These are phyloP conservation scores for Solanum peruvianum DNA, from an alignment of 257 asterid species.

Conservation along the genomic window DNA sequence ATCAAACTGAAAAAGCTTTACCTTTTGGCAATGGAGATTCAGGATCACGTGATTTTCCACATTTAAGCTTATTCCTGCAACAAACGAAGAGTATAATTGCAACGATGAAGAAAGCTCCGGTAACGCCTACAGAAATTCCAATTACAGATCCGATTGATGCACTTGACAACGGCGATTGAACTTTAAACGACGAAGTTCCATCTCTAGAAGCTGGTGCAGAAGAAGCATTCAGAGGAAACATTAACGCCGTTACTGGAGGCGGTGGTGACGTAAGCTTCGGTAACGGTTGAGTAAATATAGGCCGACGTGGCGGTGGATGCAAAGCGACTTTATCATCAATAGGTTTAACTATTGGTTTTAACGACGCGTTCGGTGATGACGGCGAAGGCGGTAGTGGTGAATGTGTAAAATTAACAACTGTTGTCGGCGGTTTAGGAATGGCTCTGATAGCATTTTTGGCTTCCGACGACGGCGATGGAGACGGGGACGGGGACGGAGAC, in stretches of 20 bases:
- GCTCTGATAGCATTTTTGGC: background rate
- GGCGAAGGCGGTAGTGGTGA: background rate
- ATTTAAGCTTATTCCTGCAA: background rate
- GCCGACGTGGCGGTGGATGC: background rate
- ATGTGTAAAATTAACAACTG: background rate
- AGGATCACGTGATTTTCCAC: background rate
- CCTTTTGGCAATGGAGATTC: conserved; percentile 1
- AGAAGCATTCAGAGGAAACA: background rate
- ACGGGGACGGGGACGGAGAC: background rate
- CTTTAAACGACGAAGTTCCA: background rate
- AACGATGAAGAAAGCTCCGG: background rate
- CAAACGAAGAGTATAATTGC: background rate
- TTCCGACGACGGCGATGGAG: background rate
- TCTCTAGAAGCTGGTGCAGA: background rate
- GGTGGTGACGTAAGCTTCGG: background rate
- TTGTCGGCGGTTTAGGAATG: background rate
- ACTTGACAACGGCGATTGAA: background rate
- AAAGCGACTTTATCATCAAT: background rate
- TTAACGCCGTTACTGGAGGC: background rate
- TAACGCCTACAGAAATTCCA: background rate
- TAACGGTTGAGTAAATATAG: background rate
- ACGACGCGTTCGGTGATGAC: background rate
- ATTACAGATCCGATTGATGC: background rate
- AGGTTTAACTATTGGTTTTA: background rate
- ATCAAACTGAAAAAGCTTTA: background rate